Evolutionary conservation across 306 rosid species (phyloP).

Genomic region (Oemleria cerasiformis): DNA sequence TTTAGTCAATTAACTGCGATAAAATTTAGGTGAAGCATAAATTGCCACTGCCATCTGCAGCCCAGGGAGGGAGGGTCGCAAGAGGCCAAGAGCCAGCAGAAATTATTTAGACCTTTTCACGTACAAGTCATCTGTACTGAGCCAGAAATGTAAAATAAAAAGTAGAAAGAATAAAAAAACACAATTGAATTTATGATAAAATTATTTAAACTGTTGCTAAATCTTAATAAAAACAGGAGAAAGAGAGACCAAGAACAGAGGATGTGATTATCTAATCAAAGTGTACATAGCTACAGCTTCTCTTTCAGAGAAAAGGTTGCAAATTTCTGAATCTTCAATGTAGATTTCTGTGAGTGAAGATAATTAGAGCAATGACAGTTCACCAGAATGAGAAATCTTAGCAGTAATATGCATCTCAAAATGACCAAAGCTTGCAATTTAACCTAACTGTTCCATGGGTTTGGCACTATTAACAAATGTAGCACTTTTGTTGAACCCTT

Average conservation of each 20-base stretch:
- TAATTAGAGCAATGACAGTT: neutral
- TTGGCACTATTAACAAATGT: constrained; percentile 50
- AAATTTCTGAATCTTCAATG: neutral
- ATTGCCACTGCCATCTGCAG: neutral
- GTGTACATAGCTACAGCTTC: neutral
- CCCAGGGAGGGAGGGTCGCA: neutral
- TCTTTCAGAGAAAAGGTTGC: neutral
- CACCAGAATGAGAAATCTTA: neutral
- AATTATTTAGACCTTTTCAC: neutral
- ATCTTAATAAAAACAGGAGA: too few species aligned
- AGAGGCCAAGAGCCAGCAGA: too few species aligned
- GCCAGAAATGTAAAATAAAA: neutral
- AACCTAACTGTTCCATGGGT: constrained; percentile 49
- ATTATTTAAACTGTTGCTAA: neutral
- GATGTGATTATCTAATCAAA: neutral
- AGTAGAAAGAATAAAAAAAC: neutral
- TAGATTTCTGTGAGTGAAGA: neutral
- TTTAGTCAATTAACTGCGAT: neutral
- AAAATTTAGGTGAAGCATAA: neutral
- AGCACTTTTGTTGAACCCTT: constrained; percentile 76
- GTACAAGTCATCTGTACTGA: too few species aligned
- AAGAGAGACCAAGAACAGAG: too few species aligned
- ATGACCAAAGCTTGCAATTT: neutral
- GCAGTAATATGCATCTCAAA: neutral
- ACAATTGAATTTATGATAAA: neutral